Evolutionary conservation across 495 filamentous ascomycete species (phyloP), one percentile per base, ranked within the genome.

Genomic region (Aspergillus homomorphus): DNA sequence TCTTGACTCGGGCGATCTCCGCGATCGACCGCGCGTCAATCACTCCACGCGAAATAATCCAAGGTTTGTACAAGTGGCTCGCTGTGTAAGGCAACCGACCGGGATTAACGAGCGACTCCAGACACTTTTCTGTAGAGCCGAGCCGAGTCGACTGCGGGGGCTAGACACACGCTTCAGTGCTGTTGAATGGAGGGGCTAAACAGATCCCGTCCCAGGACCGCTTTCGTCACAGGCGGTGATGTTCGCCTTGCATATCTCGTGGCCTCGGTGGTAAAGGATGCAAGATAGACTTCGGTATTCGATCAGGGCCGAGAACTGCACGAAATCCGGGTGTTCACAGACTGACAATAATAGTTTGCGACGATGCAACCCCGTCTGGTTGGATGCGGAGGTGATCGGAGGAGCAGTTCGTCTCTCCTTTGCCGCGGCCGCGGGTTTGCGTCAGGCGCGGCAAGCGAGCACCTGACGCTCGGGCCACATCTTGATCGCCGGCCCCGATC

Each of bases 381-480:
- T 51, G 60, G 44, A 46, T 49, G 51, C 62, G 63, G 57, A 66
- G 66, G 59, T n/a, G 58, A 59, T 64, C 54, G 66, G 57, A 51
- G 22, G 19, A 41, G 48, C 60, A 63, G 61, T 59, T 60, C 54
- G 21, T 59, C 44, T 43, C 46, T 51, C 41, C 38, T 42, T 56
- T 55, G 42, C 59, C 60, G 63, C 63, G 57, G n/a, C n/a, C n/a
- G n/a, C n/a, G n/a, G n/a, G 60, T 43, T 30, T 51, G 50, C 54
- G 58, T 45, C 57, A 58, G 56, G 59, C 69, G 73, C 72, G 68
- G 56, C 67, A 74, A 74, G 67, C 65, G 70, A 72, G 65, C 62
- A 56, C 58, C 53, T 20, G 59, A 61, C 73, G 75, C 73, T 74
- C 64, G 75, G 75, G 69, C 75, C 75, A 76, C 70, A 73, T 66